Evolutionary conservation across 148 eudicot species (phyloP), one percentile per base, ranked within the genome.

Genomic region (Vaccinium macrocarpon): DNA sequence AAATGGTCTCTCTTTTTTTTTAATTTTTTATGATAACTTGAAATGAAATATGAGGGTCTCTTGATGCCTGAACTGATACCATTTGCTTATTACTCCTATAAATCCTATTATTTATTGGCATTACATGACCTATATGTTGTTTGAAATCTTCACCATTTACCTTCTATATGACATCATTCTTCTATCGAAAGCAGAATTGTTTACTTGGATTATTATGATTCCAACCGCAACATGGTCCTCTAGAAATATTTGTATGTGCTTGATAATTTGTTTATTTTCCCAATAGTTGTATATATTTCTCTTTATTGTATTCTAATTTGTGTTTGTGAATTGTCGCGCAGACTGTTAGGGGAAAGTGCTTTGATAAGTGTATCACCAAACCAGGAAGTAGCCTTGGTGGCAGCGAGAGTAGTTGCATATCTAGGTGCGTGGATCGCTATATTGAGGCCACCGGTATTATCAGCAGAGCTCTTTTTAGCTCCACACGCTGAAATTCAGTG

Each of bases 381-480:
- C 99, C 99, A 25, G 94, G 99, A 11, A 91, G 90, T 73, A 93
- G 95, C 82, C 83, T 96, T 62, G 90, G 98, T 82, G 94, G 99
- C 74, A 86, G 99, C 53, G 98, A 96, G 88, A 79, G 92, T 66
- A 93, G 98, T 84, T 96, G 98, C 89, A 84, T 93, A 61, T 94
- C 99, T 38, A 90, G 98, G 87, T 96, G 98, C 84, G 92, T 94
- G 84, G 98, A 96, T 79, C 97, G 97, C 46, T 96, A 96, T 85
- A 90, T 96, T 46, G 98, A 96, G 84, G 97, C 95, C 76, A 96
- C 95, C 49, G 93, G 94, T 73, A 96, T 94, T 5, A 80, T 96
- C 74, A 89, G 93, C 89, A 90, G 66, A 87, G 90, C 97, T 79
- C 90, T 94, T 48, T 90, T 93, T 78, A 88, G 81, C 83, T 74